phyloP scores from a whole-genome alignment of 1,139 yeast genomes.

The Blastobotrys niveus region DNA sequence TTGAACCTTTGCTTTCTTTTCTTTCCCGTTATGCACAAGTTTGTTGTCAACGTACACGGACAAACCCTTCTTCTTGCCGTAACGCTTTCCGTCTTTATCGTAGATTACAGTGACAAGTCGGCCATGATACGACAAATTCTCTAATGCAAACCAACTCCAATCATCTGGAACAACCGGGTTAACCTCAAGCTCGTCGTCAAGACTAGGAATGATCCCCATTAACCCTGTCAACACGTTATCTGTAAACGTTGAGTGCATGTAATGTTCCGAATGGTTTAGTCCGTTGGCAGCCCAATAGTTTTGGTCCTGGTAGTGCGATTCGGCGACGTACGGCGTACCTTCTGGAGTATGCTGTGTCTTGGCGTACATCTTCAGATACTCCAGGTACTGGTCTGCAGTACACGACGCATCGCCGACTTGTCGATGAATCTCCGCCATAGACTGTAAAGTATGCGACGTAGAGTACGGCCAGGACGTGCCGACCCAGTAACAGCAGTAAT shows the following conservation, averaged over 20 bases:
- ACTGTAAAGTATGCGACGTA: not conserved
- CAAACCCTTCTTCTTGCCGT: not conserved
- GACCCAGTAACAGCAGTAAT: not conserved
- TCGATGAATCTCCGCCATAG: constrained; percentile 2
- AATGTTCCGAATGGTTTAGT: not conserved
- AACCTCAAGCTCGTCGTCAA: not conserved
- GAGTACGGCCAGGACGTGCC: constrained; percentile 3
- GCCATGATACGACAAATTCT: constrained; percentile 5
- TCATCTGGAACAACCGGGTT: constrained; percentile 2
- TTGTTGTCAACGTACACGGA: not conserved
- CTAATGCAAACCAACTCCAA: constrained; percentile 1
- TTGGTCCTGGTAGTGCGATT: not conserved
- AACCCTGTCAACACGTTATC: not conserved
- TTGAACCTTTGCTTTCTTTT: not conserved
- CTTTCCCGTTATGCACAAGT: not conserved
- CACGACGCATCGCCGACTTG: not conserved
- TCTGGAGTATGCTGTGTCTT: not conserved
- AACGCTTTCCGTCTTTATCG: not conserved
- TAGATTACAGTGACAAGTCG: not conserved
- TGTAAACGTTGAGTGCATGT: not conserved
- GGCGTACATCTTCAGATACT: not conserved
- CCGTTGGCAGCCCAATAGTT: not conserved
- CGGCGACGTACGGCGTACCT: not conserved
- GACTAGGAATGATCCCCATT: not conserved
- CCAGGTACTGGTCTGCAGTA: not conserved